These are phyloP conservation scores for Dictyostelium citrinum DNA, from an alignment of 78 protist genomes.

Conservation along the genomic window DNA sequence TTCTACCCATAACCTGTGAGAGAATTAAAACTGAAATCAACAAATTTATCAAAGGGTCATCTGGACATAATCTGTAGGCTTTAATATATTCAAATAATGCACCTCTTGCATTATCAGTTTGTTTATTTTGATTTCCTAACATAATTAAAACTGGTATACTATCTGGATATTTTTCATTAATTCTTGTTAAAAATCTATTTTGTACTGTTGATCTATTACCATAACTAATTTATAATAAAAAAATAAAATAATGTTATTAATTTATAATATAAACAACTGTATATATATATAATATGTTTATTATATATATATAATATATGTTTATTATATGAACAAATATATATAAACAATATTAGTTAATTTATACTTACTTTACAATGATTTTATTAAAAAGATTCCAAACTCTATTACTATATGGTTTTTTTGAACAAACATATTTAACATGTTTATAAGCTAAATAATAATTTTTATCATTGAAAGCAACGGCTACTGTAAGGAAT, in stretches of 20 bases:
- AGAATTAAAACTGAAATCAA: conserved; percentile 22
- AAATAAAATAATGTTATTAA: neutral
- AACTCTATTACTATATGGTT: conserved; percentile 43
- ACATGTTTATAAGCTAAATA: conserved; percentile 28
- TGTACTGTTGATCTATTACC: neutral
- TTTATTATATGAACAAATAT: neutral
- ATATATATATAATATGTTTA: too few species aligned
- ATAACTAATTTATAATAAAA: neutral
- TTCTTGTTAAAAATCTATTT: neutral
- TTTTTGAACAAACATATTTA: conserved; percentile 53
- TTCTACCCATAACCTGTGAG: conserved; percentile 15
- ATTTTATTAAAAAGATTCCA: conserved; percentile 66
- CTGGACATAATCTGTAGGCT: conserved; percentile 11
- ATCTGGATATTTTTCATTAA: neutral
- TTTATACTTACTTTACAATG: neutral
- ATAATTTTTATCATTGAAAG: conserved; percentile 8
- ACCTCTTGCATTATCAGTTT: neutral
- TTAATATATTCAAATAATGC: conserved; percentile 35
- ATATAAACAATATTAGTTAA: too few species aligned
- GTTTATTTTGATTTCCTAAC: conserved; percentile 9
- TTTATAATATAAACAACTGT: neutral
- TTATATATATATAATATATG: too few species aligned
- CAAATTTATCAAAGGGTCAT: conserved; percentile 36
- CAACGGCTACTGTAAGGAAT: conserved; percentile 39
- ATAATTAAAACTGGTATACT: conserved; percentile 29